phyloP scores from a whole-genome alignment of 164 flowering plant species.

The Santalum album region DNA sequence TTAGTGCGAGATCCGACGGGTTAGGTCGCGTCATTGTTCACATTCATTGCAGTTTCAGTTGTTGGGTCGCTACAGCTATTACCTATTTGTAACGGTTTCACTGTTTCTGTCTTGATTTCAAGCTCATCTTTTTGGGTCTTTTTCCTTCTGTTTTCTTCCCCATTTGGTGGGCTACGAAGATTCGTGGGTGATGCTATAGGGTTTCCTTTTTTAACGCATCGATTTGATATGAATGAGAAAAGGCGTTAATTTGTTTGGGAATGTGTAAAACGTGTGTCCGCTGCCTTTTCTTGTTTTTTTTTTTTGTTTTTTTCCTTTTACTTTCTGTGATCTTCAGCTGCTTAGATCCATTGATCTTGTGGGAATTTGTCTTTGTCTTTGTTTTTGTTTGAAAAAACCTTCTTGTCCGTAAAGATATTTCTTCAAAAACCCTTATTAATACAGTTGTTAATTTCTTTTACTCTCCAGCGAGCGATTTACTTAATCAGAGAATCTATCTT shows the following conservation, averaged over 20 bases:
- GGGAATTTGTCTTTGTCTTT: not conserved
- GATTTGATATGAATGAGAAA: no score
- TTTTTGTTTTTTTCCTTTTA: not conserved
- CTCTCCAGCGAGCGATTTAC: not conserved
- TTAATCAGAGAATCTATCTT: not conserved
- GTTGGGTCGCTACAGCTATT: not conserved
- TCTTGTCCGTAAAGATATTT: not conserved
- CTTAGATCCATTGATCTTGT: no score
- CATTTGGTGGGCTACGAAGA: no score
- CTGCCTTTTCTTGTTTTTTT: no score
- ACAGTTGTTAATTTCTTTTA: not conserved
- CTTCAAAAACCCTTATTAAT: not conserved
- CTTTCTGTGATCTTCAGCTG: not conserved
- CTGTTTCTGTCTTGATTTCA: not conserved
- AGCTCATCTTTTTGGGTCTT: not conserved
- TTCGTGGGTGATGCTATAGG: no score
- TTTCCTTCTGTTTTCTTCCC: not conserved
- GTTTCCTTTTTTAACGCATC: no score
- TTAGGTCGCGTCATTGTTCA: conserved; percentile 4
- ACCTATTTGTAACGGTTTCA: not conserved
- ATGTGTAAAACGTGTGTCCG: not conserved
- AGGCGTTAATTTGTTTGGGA: no score
- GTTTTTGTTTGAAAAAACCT: not conserved
- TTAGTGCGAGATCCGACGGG: conserved; percentile 3
- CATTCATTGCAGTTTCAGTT: conserved; percentile 1